Base-by-base conservation (phyloP, 169 alveolate genomes). In the Eimeria praecox region DNA sequence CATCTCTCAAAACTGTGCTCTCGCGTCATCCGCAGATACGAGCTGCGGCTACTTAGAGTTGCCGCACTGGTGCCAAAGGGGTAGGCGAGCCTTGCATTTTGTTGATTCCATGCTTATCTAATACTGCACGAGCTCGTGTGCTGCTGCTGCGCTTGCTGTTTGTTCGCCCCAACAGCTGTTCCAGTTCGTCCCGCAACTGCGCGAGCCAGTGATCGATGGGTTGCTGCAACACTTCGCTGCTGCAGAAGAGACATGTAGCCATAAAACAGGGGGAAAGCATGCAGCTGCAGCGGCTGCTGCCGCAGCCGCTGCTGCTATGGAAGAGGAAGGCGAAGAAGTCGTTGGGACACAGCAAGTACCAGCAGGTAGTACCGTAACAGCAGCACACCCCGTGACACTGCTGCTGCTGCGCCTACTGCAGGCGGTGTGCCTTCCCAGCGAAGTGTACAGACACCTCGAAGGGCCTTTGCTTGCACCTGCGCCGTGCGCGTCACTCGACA, bases 331-430 rank as follows among this genome's bases (percentile, higher is more conserved):
- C 64, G 93, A 54, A 10, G 93, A 87, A 49, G 80, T 46, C 35
- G 78, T 62, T 33, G 93, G 64, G 20, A 56, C 62, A 42, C 93
- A 87, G 35, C 93, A 56, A 42, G 56, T 35, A 46, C 27, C 75
- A 35, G 46, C 80, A 20, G 93, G 40, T 24, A 66, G 59, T 38
- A 42, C 83, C 14, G 91, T 52, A 10, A 71, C 82, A 40, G 78
- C 82, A 87, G 93, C 80, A 4, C 93, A 87, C 33, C 93, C 93
- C 49, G 56, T 87, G 82, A 49, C 93, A 30, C 83, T 87, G 93
- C 66, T 87, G 82, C 93, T 87, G 64, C 49, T 54, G 59, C 93
- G 93, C 56, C 93, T 87, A 27, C n/a, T 87, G 93, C 93, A 87
- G 82, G 93, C 93, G 10, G 59, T 40, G 22, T 87, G 93, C 93